phyloP scores from a whole-genome alignment of 208 protist species.

The Leishmania tropica region DNA sequence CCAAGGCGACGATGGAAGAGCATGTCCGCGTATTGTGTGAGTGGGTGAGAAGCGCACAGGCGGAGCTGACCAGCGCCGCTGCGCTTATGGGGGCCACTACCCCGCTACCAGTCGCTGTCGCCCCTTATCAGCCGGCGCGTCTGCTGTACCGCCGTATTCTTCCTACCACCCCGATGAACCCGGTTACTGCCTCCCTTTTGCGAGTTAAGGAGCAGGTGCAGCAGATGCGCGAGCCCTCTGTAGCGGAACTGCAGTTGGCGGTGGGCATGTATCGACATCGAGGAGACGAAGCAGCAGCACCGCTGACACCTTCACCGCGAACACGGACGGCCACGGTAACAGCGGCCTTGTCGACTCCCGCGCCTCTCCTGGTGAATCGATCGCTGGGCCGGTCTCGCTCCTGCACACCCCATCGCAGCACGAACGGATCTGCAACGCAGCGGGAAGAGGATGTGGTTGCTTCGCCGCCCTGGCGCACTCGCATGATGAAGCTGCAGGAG shows the following conservation, averaged over 20 bases:
- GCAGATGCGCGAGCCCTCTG: constrained; percentile 40
- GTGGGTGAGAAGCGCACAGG: constrained; percentile 14
- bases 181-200: constrained; percentile 46
- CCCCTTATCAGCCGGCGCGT: not conserved
- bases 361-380: constrained; percentile 5
- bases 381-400: constrained; percentile 4
- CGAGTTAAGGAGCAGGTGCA: constrained; percentile 57
- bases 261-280: constrained; percentile 18
- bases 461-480: constrained; percentile 46
- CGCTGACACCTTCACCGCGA: constrained; percentile 2
- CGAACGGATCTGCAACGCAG: not conserved
- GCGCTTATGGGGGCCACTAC: not conserved
- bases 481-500: constrained; percentile 51
- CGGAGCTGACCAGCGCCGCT: not conserved
- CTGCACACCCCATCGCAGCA: constrained; percentile 21
- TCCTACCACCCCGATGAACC: constrained; percentile 35
- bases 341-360: not conserved
- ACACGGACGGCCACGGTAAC: not conserved
- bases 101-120: not conserved
- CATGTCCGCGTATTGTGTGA: constrained; percentile 14
- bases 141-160: constrained; percentile 44
- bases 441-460: not conserved
- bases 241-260: constrained; percentile 16
- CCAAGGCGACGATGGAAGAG: constrained; percentile 16
- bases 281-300: constrained; percentile 9